Evolutionary conservation across 2,329 filamentous ascomycete species (phyloP).

Genomic region (Coniella lustricola): DNA sequence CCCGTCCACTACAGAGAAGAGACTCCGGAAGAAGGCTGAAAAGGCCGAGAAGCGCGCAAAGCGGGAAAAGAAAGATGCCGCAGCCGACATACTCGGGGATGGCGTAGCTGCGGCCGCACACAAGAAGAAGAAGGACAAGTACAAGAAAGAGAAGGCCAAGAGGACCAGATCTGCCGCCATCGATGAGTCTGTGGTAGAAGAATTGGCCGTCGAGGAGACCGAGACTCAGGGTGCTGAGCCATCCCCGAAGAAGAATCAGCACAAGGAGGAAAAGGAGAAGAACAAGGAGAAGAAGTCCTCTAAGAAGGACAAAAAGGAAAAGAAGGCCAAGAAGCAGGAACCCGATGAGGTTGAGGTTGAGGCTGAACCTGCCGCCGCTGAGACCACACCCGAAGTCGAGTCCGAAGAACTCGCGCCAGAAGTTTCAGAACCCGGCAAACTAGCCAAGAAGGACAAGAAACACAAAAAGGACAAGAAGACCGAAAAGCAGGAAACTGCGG

Average conservation of each 20-base stretch:
- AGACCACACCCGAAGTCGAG: conserved; percentile 29
- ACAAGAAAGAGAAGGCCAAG: too few species aligned
- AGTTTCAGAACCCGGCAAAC: conserved; percentile 17
- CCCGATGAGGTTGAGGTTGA: background rate
- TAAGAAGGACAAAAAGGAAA: conserved; percentile 20
- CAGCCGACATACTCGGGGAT: too few species aligned
- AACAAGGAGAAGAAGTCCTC: conserved; percentile 11
- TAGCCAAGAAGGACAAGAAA: conserved; percentile 18
- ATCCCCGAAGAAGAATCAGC: background rate
- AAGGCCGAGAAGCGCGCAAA: too few species aligned
- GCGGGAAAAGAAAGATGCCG: too few species aligned
- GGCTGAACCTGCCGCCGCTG: conserved; percentile 19
- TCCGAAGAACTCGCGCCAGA: conserved; percentile 7
- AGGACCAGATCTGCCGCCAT: too few species aligned
- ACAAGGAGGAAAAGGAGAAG: conserved; percentile 18
- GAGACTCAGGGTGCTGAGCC: background rate
- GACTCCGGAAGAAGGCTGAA: too few species aligned
- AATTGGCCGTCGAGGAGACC: background rate
- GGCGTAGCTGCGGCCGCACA: too few species aligned
- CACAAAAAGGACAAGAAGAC: conserved; percentile 22
- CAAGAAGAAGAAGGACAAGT: too few species aligned
- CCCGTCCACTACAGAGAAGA: too few species aligned
- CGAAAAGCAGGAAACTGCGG: conserved; percentile 21
- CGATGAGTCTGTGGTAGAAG: too few species aligned
- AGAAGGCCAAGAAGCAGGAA: conserved; percentile 6